phyloP scores from a whole-genome alignment of 805 yeast genomes.

The Spathaspora hagerdaliae region DNA sequence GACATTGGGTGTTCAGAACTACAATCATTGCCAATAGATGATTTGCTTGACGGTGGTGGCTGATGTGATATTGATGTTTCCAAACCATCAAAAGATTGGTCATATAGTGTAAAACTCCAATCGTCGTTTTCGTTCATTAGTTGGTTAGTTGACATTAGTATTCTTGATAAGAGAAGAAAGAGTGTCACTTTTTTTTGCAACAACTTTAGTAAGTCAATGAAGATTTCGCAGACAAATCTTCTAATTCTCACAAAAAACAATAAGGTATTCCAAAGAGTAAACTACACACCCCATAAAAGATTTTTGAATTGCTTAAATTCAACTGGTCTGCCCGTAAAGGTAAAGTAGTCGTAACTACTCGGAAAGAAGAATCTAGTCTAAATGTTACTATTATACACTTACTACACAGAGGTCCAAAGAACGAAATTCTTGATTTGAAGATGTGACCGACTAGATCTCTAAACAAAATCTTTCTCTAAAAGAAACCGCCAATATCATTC shows the following conservation, averaged over 20 bases:
- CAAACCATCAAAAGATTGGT: neutral
- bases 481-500: neutral
- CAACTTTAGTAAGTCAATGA: neutral
- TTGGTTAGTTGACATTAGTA: neutral
- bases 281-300: too few relatives aligned
- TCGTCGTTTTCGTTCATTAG: neutral
- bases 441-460: too few relatives aligned
- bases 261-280: neutral
- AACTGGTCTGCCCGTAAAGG: too few relatives aligned
- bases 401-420: too few relatives aligned
- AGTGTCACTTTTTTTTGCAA: neutral
- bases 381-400: too few relatives aligned
- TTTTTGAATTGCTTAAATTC: too few relatives aligned
- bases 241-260: neutral
- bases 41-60: neutral
- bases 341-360: too few relatives aligned
- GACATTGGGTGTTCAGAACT: neutral
- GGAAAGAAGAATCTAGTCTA: too few relatives aligned
- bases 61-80: neutral
- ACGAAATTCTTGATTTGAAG: too few relatives aligned
- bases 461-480: neutral
- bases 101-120: conserved; percentile 6
- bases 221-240: neutral
- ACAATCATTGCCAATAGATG: neutral
- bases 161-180: neutral